Conservation (phyloP, 2,329 filamentous ascomycete genomes). For the Corynespora cassiicola region DNA sequence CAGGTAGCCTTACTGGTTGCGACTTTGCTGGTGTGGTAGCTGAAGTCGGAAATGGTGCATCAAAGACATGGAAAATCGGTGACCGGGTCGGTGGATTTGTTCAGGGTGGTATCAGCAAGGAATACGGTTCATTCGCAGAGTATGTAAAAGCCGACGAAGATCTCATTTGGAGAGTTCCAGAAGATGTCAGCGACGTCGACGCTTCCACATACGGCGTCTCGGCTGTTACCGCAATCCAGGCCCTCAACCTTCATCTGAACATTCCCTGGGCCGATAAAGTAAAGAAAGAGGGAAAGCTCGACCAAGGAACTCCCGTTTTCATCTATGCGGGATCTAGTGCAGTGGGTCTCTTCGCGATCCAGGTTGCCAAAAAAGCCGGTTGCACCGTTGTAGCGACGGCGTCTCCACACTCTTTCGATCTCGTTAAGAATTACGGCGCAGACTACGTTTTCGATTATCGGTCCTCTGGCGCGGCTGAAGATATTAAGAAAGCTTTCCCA, state of each 20-base stretch:
- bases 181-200: slow-evolving; percentile 52
- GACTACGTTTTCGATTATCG: slow-evolving; percentile 47
- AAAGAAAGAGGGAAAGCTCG: neutral
- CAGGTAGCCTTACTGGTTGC: slow-evolving; percentile 46
- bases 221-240: slow-evolving; percentile 54
- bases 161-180: slow-evolving; percentile 53
- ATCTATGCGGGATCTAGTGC: slow-evolving; percentile 12
- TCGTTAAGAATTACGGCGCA: slow-evolving; percentile 18
- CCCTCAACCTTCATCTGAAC: slow-evolving; percentile 29
- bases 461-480: neutral
- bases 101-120: slow-evolving; percentile 32
- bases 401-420: slow-evolving; percentile 15
- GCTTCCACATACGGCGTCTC: slow-evolving; percentile 56
- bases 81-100: slow-evolving; percentile 16
- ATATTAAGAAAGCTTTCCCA: slow-evolving; percentile 16
- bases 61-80: slow-evolving; percentile 9
- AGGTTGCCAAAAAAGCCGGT: slow-evolving; percentile 11
- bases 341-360: slow-evolving; percentile 12
- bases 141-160: slow-evolving; percentile 57
- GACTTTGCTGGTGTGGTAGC: slow-evolving; percentile 54
- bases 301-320: slow-evolving; percentile 1
- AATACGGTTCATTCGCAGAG: slow-evolving; percentile 59
- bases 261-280: slow-evolving; percentile 12
- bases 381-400: slow-evolving; percentile 12
- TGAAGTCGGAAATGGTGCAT: slow-evolving; percentile 18